Conservation (phyloP, 208 protist species). For the Crithidia expoeki region DNA sequence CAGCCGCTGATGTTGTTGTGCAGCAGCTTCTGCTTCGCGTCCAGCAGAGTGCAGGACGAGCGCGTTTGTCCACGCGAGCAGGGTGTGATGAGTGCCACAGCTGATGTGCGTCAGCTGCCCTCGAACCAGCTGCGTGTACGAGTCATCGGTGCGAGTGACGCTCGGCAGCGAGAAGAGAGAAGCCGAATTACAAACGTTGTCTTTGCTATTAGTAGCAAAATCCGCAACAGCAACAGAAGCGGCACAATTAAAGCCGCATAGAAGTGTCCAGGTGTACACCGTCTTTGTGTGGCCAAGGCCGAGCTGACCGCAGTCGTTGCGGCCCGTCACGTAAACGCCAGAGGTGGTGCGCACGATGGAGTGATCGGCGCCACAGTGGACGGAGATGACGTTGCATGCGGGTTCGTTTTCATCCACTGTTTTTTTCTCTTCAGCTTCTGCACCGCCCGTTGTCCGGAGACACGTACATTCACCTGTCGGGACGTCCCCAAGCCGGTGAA, state of each 20-base stretch:
- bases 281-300: conserved; percentile 50
- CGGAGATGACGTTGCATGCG: conserved; percentile 14
- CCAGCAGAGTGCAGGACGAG: conserved; percentile 13
- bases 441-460: no score
- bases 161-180: not conserved
- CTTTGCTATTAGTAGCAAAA: not conserved
- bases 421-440: no score
- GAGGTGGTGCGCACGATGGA: conserved; percentile 50
- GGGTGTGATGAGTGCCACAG: conserved; percentile 81
- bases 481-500: no score
- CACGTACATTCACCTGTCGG: no score
- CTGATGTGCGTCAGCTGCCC: conserved; percentile 78
- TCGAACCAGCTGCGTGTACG: conserved; percentile 20
- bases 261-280: conserved; percentile 37
- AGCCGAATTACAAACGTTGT: not conserved
- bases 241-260: not conserved
- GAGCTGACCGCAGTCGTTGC: conserved; percentile 85
- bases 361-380: conserved; percentile 79
- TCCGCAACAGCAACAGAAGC: not conserved
- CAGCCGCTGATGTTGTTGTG: conserved; percentile 2
- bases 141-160: not conserved
- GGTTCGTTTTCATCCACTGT: not conserved
- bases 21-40: not conserved
- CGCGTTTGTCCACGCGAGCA: conserved; percentile 65
- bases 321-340: conserved; percentile 76